Conservation (phyloP, 2,329 filamentous ascomycete species). For the Anthostomella pinea region DNA sequence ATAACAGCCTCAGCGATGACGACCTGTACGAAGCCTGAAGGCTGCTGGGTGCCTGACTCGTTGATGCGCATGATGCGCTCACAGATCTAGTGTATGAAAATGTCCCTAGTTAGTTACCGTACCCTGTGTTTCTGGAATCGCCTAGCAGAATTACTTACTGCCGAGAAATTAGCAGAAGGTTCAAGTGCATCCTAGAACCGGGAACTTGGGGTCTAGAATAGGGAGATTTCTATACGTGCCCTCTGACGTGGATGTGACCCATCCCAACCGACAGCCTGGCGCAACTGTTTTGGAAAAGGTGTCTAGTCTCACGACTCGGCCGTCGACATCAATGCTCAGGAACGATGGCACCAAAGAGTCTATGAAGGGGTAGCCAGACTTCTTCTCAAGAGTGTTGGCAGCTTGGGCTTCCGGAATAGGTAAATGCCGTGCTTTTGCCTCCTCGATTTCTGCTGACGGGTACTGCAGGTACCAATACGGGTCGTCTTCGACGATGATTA, state of each 20-base stretch:
- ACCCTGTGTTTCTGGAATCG: too few species aligned
- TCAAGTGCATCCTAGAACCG: too few species aligned
- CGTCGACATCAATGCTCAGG: conserved; percentile 76
- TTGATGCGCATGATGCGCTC: conserved; percentile 72
- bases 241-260: conserved; percentile 83
- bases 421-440: conserved; percentile 47
- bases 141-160: too few species aligned
- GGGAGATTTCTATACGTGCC: too few species aligned
- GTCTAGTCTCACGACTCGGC: conserved; percentile 84
- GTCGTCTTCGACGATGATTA: conserved; percentile 91
- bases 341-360: conserved; percentile 83
- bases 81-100: too few species aligned
- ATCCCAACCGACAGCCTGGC: conserved; percentile 84
- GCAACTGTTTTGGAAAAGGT: conserved; percentile 94
- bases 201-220: too few species aligned
- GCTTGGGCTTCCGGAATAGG: conserved; percentile 33
- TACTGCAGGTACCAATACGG: conserved; percentile 96
- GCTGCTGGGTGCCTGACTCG: conserved; percentile 77
- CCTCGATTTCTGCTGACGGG: conserved; percentile 60
- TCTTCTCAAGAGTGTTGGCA: conserved; percentile 28
- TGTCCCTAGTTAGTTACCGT: too few species aligned
- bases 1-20: conserved; percentile 76
- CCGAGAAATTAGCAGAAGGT: too few species aligned
- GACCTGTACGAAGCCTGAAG: conserved; percentile 84
- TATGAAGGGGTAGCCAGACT: conserved; percentile 71